phyloP scores from a whole-genome alignment of 2,329 filamentous ascomycete species.

The Mycosphaerelloides madeirae region DNA sequence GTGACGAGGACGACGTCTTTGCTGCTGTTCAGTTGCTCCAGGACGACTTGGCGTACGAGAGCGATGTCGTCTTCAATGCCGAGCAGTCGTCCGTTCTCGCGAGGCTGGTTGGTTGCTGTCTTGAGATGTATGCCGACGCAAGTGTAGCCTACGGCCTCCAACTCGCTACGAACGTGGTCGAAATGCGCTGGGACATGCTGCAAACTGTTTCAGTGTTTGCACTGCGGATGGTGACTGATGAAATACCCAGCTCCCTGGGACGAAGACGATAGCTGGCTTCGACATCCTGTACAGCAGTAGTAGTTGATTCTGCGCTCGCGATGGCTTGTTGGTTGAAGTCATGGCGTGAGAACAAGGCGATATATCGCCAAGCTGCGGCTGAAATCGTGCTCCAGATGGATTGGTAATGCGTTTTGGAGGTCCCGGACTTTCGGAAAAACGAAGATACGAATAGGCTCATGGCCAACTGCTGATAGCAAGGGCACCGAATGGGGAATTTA shows the following conservation, averaged over 20 bases:
- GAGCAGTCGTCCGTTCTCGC: constrained; percentile 1
- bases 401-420: too few relatives aligned
- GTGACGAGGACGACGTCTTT: constrained; percentile 9
- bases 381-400: too few relatives aligned
- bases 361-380: too few relatives aligned
- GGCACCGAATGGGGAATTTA: too few relatives aligned
- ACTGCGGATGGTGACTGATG: too few relatives aligned
- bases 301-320: too few relatives aligned
- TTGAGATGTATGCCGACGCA: constrained; percentile 7
- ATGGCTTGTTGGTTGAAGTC: background rate
- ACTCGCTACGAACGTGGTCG: background rate
- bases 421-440: too few relatives aligned
- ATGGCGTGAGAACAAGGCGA: too few relatives aligned
- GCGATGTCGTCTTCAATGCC: constrained; percentile 9
- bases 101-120: background rate
- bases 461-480: too few relatives aligned
- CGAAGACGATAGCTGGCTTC: constrained; percentile 9
- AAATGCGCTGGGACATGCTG: constrained; percentile 13
- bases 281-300: constrained; percentile 5
- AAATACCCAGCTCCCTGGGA: constrained; percentile 11
- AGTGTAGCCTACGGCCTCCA: constrained; percentile 5
- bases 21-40: background rate
- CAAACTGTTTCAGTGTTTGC: background rate
- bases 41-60: constrained; percentile 3
- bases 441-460: background rate